Base-by-base conservation (phyloP, 2,329 filamentous ascomycete genomes). In the Pezicula neosporulosa region DNA sequence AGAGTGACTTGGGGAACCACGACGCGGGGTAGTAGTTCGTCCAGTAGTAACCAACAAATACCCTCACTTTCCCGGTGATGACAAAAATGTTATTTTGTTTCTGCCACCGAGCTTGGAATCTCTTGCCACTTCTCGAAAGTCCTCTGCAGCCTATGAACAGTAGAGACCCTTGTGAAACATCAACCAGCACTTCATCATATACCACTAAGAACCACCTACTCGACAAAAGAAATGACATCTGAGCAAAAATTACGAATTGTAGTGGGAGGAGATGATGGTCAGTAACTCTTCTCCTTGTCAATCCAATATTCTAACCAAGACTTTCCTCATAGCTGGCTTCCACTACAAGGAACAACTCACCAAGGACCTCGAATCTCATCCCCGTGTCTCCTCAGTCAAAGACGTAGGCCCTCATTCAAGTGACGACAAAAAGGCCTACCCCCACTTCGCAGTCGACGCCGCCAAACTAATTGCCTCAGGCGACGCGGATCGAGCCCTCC, bases 341-440 rank as follows among this genome's bases (percentile, higher is more conserved):
- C 74, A 72, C 60, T 94, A 94, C 81, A 94, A 93, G 71, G 82
- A 85, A 66, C 81, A 82, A 60, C 85, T 95, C 73, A 89, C 89
- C 66, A 75, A 77, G 48, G 85, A 90, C 64, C 82, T 95, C 54
- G 77, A 85, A 58, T 75, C 80, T 44, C 81, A 88, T 70, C 71
- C 80, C 3, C 82, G 84, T 55, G 87, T 95, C 57, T 71, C 76
- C 50, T 77, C 80, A 55, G 77, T 94, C 57, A 77, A 81, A 55
- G 90, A 95, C 64, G 87, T 94, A 46, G 90, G 90, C 60, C 61
- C 89, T 58, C 74, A 81, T 60, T 74, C 76, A 42, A 64, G 75
- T 50, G 72, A 75, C 51, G 88, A 94, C 76, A 90, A 89, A 68
- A 93, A 87, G 1, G 85, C 89, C 3, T 95, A 95, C 69, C 88